These are phyloP conservation scores for Talaromyces stipitatus DNA, from an alignment of 495 filamentous ascomycete genomes.

Conservation along the genomic window DNA sequence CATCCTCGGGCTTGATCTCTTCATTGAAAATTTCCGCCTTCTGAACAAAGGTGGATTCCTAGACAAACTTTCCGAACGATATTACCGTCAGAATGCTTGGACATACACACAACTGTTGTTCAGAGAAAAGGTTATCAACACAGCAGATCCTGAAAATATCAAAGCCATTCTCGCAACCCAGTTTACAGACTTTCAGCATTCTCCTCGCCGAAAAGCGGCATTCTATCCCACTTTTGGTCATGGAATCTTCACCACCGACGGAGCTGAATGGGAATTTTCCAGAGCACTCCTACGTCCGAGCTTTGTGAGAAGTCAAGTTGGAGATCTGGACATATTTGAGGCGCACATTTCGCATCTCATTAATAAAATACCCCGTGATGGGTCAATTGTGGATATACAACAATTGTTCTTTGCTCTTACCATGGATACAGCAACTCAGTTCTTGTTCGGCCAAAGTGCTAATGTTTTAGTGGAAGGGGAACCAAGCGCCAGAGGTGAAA, in stretches of 20 bases:
- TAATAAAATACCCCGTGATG: constrained; percentile 34
- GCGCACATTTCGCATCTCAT: constrained; percentile 47
- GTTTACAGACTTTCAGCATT: constrained; percentile 52
- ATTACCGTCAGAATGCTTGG: no score
- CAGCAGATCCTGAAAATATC: constrained; percentile 56
- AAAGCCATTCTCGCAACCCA: constrained; percentile 53
- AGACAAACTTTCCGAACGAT: no score
- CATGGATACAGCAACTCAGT: background rate
- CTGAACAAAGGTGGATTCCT: no score
- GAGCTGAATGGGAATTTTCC: constrained; percentile 56
- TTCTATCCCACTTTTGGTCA: constrained; percentile 54
- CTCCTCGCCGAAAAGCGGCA: constrained; percentile 40
- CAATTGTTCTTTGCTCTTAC: constrained; percentile 49
- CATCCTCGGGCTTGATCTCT: no score
- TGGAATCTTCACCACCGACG: constrained; percentile 67
- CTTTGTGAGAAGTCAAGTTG: constrained; percentile 53
- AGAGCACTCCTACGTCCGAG: constrained; percentile 55
- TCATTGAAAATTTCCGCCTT: no score
- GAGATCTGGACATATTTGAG: constrained; percentile 52
- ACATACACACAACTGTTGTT: no score
- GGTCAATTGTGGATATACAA: constrained; percentile 52
- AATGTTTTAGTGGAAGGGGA: background rate
- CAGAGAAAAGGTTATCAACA: constrained; percentile 13
- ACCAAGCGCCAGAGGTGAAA: no score
- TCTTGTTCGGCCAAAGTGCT: constrained; percentile 53